Evolutionary conservation across 2,329 filamentous ascomycete species (phyloP).

Genomic region (Pestalotiopsis sp.): DNA sequence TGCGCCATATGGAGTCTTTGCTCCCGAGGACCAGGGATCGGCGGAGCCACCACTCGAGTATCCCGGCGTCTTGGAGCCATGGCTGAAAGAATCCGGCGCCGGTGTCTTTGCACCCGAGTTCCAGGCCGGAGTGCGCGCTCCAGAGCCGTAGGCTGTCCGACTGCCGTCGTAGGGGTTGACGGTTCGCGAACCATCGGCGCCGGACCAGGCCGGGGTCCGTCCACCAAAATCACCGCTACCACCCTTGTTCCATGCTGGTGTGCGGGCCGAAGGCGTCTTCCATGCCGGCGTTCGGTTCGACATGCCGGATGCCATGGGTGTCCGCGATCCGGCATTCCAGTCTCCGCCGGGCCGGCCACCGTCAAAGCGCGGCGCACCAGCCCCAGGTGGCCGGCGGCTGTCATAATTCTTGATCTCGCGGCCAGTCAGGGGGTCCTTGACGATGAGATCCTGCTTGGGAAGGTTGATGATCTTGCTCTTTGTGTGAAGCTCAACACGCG

Average conservation of each 20-base stretch:
- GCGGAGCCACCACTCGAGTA: constrained; percentile 49
- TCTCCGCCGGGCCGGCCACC: constrained; percentile 47
- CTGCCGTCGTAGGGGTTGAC: constrained; percentile 74
- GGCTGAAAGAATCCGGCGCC: constrained; percentile 64
- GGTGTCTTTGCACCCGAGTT: constrained; percentile 77
- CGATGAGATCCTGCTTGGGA: constrained; percentile 76
- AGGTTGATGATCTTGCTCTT: constrained; percentile 91
- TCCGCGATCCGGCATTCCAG: constrained; percentile 70
- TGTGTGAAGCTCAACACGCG: constrained; percentile 89
- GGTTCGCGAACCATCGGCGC: constrained; percentile 68
- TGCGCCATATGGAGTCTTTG: constrained; percentile 76
- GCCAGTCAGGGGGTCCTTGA: constrained; percentile 84
- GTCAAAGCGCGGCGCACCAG: constrained; percentile 47
- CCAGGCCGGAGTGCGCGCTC: constrained; percentile 76
- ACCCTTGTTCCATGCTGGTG: constrained; percentile 64
- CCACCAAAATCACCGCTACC: constrained; percentile 59
- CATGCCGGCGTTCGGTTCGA: constrained; percentile 70
- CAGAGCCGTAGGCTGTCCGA: constrained; percentile 76
- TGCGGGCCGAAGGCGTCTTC: constrained; percentile 67
- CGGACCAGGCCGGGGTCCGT: constrained; percentile 72
- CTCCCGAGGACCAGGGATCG: constrained; percentile 68
- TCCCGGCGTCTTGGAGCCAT: constrained; percentile 70
- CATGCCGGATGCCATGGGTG: constrained; percentile 64
- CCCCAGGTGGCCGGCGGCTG: constrained; percentile 48
- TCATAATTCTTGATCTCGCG: constrained; percentile 73